Evolutionary conservation across 2,329 filamentous ascomycete genomes (phyloP).

Genomic region (Epichloe gansuensis): DNA sequence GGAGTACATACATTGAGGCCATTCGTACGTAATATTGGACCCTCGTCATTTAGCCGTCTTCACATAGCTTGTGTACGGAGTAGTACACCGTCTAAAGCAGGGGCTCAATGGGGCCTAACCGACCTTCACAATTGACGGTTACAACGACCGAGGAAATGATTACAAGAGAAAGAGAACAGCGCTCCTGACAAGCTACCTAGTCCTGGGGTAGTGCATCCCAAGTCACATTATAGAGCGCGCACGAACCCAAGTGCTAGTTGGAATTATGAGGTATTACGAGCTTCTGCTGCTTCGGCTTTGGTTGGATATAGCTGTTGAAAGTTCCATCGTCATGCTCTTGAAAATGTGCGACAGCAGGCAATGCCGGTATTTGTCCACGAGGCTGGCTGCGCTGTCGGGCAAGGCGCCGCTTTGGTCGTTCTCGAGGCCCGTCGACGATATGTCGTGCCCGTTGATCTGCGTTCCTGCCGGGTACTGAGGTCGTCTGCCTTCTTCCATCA

Average conservation of each 20-base stretch:
- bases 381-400: slow-evolving; percentile 17
- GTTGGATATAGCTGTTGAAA: neutral
- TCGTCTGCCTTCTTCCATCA: slow-evolving; percentile 62
- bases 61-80: no score
- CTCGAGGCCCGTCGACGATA: slow-evolving; percentile 19
- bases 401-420: slow-evolving; percentile 14
- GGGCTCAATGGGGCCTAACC: no score
- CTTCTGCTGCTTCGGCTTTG: neutral
- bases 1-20: no score
- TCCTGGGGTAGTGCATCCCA: no score
- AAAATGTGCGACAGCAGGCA: slow-evolving; percentile 64
- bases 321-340: slow-evolving; percentile 41
- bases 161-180: no score
- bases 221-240: no score
- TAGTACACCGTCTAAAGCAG: no score
- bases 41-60: no score
- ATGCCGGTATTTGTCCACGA: slow-evolving; percentile 61
- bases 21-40: no score
- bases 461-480: slow-evolving; percentile 62
- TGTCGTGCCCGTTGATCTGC: slow-evolving; percentile 42
- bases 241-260: neutral
- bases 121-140: no score
- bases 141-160: no score
- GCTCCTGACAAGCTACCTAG: no score
- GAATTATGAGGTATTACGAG: neutral